Base-by-base conservation (phyloP, 2,329 filamentous ascomycete genomes). In the Colletotrichum endophyticum region DNA sequence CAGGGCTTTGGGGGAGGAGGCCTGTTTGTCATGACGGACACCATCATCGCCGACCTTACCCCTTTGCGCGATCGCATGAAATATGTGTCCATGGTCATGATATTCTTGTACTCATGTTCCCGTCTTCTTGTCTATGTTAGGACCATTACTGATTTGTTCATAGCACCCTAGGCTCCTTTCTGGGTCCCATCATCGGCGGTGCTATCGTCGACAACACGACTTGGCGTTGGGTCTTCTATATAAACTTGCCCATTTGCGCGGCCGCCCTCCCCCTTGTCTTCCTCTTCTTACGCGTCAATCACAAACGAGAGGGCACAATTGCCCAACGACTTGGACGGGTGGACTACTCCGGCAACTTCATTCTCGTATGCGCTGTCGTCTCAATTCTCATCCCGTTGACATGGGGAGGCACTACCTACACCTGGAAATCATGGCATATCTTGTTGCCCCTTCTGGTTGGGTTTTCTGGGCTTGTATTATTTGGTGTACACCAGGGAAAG, bases 1-100 rank as follows among this genome's bases (percentile, higher is more conserved):
- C 89, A 91, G 75, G 90, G 90, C 2, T 70, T 81, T 36, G 86
- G 86, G 28, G 80, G 86, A 5, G 83, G 87, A n/a, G 84, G 83
- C 19, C 84, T 90, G 70, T 83, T 84, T 69, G 79, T 88, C 25
- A 81, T 90, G 3, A 81, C 84, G 6, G 85, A 89, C 44, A 83
- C 89, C 63, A 86, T 91, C 27, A 83, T 87, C 19, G 87, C 84
- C 70, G 89, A 91, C 75, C 81, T 91, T 8, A 85, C 90, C 1
- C 87, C 88, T 1, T 80, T 91, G 7, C 81, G 85, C 6, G 82
- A 88, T 74, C 81, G 89, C 71, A 85, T 86, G 44, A 49, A 49
- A 49, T 49, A 49, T n/a, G n/a, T 49, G 44, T 49, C 44, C n/a
- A 22, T 49, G 44, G 44, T 49, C n/a, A 49, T 49, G 44, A 49